Conservation (phyloP, 75 land plant species). For the Pinus albicaulis region DNA sequence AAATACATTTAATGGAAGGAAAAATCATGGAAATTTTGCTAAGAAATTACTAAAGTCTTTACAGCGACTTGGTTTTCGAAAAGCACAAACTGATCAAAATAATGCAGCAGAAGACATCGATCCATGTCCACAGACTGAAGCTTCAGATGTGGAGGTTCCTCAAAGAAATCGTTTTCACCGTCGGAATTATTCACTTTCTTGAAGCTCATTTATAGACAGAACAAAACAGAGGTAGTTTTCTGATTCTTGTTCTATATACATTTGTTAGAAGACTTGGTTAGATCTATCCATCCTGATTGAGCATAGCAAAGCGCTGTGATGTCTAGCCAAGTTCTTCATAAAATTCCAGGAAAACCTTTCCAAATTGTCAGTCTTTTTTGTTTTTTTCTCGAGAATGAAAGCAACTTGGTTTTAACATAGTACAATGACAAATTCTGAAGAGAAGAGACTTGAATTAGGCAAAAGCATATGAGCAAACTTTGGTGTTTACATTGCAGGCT, state of each 20-base stretch:
- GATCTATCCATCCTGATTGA: background rate
- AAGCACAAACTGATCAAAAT: slow-evolving; percentile 2
- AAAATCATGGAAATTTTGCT: background rate
- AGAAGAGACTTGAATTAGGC: background rate
- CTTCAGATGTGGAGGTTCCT: background rate
- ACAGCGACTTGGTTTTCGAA: background rate
- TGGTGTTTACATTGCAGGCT: background rate
- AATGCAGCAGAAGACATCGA: background rate
- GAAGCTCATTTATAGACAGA: background rate
- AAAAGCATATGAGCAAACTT: background rate
- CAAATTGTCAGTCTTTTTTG: background rate
- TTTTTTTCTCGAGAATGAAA: background rate
- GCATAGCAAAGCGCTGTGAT: background rate
- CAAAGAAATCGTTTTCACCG: slow-evolving; percentile 2
- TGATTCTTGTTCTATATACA: too few relatives aligned
- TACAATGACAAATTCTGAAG: background rate
- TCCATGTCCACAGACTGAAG: background rate
- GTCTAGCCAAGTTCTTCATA: background rate
- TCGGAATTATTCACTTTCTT: background rate
- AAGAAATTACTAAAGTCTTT: background rate
- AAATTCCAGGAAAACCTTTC: background rate
- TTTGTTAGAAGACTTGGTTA: too few relatives aligned
- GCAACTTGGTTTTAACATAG: background rate
- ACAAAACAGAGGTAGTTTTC: too few relatives aligned
- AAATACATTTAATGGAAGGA: background rate